Evolutionary conservation across 2,329 filamentous ascomycete species (phyloP), one percentile per base, ranked within the genome.

Genomic region (Allantophomopsis lycopodina): DNA sequence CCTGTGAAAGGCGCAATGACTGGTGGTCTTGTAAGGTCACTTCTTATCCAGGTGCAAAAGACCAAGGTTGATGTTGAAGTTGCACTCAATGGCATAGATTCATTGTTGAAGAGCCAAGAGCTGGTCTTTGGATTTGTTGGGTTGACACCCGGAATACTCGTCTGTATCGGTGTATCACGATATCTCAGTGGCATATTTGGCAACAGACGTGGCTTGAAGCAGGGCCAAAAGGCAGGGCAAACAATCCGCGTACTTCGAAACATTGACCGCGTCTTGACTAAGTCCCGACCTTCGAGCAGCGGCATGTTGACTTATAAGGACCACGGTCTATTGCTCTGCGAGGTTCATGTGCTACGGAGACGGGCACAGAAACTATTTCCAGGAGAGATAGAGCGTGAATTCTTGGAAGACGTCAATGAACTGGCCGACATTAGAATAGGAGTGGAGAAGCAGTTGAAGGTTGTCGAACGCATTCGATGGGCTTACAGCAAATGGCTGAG

Each of bases 31-130:
- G 73, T 96, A 30, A 79, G 89, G 38, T 87, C 89, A 4, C 73
- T 98, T 20, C 68, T 98, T 35, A 96, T 98, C 40, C 91, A 98
- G 56, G 80, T 98, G 31, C 91, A 98, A 55, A 98, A 98, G 69
- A 96, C 91, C 16, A 98, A 98, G 65, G 91, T 98, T 7, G 91
- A 98, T 54, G 78, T 98, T 11, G 91, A 98, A 59, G 79, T 96
- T 44, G 91, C 91, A 12, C 88, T 98, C 64, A 86, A 83, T 43
- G 91, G 91, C 14, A 98, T 98, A 48, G 89, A 98, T 64, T 77
- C 86, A 28, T 71, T 98, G 23, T 70, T 98, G 42, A 94, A 91
- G 64, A 95, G 88, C 53, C 91, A 98, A 56, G 89, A 98, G 56
- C 71, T 98, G 36, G 84, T 98, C 17, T 98, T 98, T 62, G 91